These are phyloP conservation scores for Colletotrichum navitas DNA, from an alignment of 2,329 filamentous ascomycete species.

Conservation along the genomic window DNA sequence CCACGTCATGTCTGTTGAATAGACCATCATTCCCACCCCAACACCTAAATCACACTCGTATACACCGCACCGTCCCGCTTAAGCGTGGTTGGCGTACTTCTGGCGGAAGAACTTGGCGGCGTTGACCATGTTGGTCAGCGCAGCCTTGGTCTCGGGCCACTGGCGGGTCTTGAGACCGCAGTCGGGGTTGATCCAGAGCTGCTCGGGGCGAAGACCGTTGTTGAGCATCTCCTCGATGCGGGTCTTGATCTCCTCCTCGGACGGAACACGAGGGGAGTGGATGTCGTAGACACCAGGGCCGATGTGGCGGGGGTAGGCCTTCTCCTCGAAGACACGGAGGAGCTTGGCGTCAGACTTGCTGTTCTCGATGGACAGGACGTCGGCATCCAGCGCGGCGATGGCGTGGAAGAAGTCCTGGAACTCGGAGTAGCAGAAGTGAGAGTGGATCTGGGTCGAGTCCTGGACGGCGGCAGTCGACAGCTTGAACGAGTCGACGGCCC, in stretches of 20 bases:
- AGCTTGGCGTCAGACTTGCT: conserved; percentile 99
- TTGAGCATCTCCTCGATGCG: conserved; percentile 98
- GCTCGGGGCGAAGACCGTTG: conserved; percentile 90
- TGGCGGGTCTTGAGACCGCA: conserved; percentile 99
- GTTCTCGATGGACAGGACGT: conserved; percentile 99
- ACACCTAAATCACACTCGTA: conserved; percentile 42
- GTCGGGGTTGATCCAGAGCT: conserved; percentile 99
- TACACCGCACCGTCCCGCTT: conserved; percentile 32
- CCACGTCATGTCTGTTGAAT: conserved; percentile 44
- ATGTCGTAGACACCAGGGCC: conserved; percentile 99
- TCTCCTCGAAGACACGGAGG: conserved; percentile 97
- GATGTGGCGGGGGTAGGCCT: conserved; percentile 97
- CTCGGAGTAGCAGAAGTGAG: conserved; percentile 99
- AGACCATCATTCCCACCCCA: conserved; percentile 41
- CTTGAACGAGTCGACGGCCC: conserved; percentile 98
- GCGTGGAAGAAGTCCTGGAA: conserved; percentile 99
- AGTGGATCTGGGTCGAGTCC: conserved; percentile 99
- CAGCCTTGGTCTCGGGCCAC: conserved; percentile 99
- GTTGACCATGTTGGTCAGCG: conserved; percentile 96
- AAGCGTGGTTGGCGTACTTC: conserved; percentile 73
- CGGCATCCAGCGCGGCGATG: conserved; percentile 96
- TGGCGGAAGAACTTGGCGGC: conserved; percentile 96
- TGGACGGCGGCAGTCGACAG: conserved; percentile 92
- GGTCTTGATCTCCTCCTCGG: conserved; percentile 98
- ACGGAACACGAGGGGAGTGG: conserved; percentile 97